Evolutionary conservation across 768 basidiomycete species (phyloP).

Genomic region (Pulveroboletus sp.): DNA sequence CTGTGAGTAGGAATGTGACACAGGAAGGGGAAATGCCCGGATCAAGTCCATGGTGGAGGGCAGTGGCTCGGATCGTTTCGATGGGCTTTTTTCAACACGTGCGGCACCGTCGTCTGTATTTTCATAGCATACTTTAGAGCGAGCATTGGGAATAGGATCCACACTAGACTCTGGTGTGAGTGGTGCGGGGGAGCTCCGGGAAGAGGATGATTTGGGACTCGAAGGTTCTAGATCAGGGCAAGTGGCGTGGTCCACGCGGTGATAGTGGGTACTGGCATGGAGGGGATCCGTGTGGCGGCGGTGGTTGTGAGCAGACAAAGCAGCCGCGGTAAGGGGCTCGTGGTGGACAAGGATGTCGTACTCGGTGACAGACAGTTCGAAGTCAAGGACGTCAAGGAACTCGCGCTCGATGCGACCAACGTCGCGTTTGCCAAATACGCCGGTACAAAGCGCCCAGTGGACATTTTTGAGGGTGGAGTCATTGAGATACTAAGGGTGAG

Average conservation of each 20-base stretch:
- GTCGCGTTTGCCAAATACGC: slow-evolving; percentile 77
- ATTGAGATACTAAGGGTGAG: slow-evolving; percentile 59
- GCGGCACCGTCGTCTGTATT: slow-evolving; percentile 24
- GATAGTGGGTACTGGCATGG: slow-evolving; percentile 17
- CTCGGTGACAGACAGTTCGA: slow-evolving; percentile 63
- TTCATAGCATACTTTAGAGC: slow-evolving; percentile 27
- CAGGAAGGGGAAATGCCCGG: slow-evolving; percentile 45
- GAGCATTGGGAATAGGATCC: slow-evolving; percentile 17
- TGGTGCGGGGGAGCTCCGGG: slow-evolving; percentile 31
- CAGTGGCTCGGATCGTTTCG: slow-evolving; percentile 22
- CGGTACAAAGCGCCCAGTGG: slow-evolving; percentile 85
- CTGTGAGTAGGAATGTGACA: slow-evolving; percentile 24
- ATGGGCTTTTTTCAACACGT: slow-evolving; percentile 19
- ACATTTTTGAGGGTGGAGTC: slow-evolving; percentile 89
- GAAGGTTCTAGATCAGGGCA: slow-evolving; percentile 45
- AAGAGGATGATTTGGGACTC: slow-evolving; percentile 36
- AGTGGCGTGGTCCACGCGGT: slow-evolving; percentile 12
- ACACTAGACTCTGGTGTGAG: slow-evolving; percentile 27
- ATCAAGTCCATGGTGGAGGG: slow-evolving; percentile 41
- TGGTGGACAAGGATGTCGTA: slow-evolving; percentile 53
- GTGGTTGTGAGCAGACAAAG: slow-evolving; percentile 23
- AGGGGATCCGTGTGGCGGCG: slow-evolving; percentile 24
- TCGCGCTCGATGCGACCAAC: slow-evolving; percentile 79
- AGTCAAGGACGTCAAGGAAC: slow-evolving; percentile 75
- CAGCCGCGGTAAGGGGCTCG: slow-evolving; percentile 29